Conservation (phyloP, 345 rosid genomes). For the Erucastrum elatum region DNA sequence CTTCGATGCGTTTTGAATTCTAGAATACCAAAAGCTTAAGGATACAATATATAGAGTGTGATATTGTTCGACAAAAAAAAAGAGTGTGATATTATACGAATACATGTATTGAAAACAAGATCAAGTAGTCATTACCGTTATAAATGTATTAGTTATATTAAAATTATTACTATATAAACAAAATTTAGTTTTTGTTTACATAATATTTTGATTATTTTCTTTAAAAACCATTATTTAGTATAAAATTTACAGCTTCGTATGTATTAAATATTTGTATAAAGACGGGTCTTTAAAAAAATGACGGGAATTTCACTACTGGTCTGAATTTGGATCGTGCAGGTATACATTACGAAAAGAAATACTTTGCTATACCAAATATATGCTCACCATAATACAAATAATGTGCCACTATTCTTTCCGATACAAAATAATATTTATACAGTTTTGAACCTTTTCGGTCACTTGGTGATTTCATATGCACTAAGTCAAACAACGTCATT, state of each 20-base stretch:
- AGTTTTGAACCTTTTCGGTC: not conserved
- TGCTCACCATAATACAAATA: not conserved
- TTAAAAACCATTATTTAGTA: not conserved
- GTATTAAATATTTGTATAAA: not conserved
- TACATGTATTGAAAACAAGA: not conserved
- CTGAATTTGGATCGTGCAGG: not conserved
- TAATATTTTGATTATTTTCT: not conserved
- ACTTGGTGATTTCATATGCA: conserved; percentile 17
- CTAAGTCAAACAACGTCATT: conserved; percentile 10
- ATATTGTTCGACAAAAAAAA: too few relatives aligned
- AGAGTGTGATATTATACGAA: not conserved
- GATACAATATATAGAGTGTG: not conserved
- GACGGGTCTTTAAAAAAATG: not conserved
- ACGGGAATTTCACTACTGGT: not conserved
- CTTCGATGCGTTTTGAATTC: not conserved
- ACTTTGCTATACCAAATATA: not conserved
- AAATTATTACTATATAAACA: not conserved
- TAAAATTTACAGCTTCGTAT: not conserved
- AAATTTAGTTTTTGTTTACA: not conserved
- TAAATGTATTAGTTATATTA: not conserved
- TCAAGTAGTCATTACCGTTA: not conserved
- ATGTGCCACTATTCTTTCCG: not conserved
- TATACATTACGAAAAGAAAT: not conserved
- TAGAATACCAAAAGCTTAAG: not conserved
- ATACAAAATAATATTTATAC: not conserved